A percentile compares a stretch with the other conserved stretches of the same genome.
phyloP scores from a whole-genome alignment of 306 rosid genomes.

The Casuarina glauca region DNA sequence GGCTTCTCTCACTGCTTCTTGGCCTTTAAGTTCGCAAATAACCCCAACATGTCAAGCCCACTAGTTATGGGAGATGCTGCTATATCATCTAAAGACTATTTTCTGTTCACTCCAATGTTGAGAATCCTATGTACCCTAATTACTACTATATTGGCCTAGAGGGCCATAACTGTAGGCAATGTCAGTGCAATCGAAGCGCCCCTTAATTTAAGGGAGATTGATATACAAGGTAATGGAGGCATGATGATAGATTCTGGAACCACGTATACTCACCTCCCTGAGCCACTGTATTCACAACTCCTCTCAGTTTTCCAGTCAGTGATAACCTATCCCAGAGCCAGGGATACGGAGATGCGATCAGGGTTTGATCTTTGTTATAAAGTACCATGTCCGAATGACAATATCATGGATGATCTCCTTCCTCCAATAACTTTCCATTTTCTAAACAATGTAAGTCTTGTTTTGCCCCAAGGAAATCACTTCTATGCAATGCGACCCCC shows the following conservation, averaged over 20 bases:
- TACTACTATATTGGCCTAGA: conserved; percentile 51
- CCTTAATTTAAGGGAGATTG: conserved; percentile 43
- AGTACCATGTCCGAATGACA: conserved; percentile 30
- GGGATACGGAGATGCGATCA: conserved; percentile 35
- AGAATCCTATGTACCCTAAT: conserved; percentile 46
- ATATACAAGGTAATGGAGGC: conserved; percentile 52
- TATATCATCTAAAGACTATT: conserved; percentile 35
- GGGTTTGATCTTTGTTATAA: conserved; percentile 54
- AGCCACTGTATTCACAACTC: conserved; percentile 49
- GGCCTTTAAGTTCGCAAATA: conserved; percentile 54
- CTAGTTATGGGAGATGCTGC: conserved; percentile 45
- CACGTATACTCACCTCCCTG: conserved; percentile 57
- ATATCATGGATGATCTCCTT: conserved; percentile 1
- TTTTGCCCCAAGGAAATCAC: conserved; percentile 41
- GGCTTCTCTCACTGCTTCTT: conserved; percentile 60
- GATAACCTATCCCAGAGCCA: conserved; percentile 45
- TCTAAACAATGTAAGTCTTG: conserved; percentile 41
- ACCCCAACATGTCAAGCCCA: conserved; percentile 58
- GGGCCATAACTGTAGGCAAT: conserved; percentile 39
- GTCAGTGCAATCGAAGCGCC: conserved; percentile 29
- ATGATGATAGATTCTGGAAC: conserved; percentile 59
- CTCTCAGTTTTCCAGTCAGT: conserved; percentile 35
- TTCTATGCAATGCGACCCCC: conserved; percentile 61
- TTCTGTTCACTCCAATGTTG: conserved; percentile 54
- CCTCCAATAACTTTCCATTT: conserved; percentile 51